Base-by-base conservation (phyloP, 1,284 basidiomycete genomes). In the Apiotrichum sp. region DNA sequence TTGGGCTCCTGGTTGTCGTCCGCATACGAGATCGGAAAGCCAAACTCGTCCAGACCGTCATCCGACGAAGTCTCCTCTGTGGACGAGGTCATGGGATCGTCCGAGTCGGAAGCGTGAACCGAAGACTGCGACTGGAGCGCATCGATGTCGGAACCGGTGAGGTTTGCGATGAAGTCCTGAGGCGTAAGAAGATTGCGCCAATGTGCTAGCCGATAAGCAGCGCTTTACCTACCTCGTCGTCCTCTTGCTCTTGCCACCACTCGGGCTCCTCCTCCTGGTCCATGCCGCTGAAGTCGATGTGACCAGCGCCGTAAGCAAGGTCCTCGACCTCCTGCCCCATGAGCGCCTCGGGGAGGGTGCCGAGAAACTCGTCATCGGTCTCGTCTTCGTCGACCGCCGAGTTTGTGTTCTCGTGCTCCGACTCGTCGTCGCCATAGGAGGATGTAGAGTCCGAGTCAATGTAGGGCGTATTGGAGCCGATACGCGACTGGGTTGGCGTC, bases 281-380 rank as follows among this genome's bases (percentile, higher is more conserved):
- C 31, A 65, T 47, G 31, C 67, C 63, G 22, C 22, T 22, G 10
- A 62, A 50, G 43, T 70, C 72, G 2, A 56, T 44, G 9, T 57
- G 58, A 29, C 68, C 70, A 0, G 65, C 69, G 31, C 73, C 73
- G 50, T 74, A 74, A 7, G 64, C 66, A 43, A 74, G 63, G 64
- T 74, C 73, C 52, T 74, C 73, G 32, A 74, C 65, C 45, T 72
- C 70, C 45, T 74, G 71, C 8, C 73, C 72, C 4, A 66, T 65
- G 48, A 71, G 70, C 4, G 67, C 68, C 32, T 69, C 67, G 0
- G 70, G 72, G 22, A 74, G 54, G 29, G 66, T 63, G 6, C 58
- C 57, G 44, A 63, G 59, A 31, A 58, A 52, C 33, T 71, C 69
- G 42, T 72, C 70, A 29, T 72, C 69, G 5, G 64, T 63, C 32